A percentile compares a stretch with the other conserved stretches of the same genome.
These are phyloP conservation scores for Jasminum sambac DNA, from an alignment of 257 asterid genomes.

Conservation along the genomic window DNA sequence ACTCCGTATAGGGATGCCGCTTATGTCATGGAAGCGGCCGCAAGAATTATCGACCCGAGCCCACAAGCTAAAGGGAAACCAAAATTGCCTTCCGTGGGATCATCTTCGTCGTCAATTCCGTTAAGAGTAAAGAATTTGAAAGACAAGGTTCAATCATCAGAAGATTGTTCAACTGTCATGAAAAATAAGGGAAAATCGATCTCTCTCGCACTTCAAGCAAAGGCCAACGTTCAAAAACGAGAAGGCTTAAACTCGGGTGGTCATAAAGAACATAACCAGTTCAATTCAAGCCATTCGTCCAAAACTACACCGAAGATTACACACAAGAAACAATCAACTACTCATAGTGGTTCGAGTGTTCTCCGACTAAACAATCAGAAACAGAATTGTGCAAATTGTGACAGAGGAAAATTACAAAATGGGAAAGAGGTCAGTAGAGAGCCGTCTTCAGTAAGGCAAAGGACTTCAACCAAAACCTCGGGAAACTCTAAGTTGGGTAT, in stretches of 20 bases:
- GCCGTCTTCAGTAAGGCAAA: constrained; percentile 44
- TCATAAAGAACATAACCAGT: constrained; percentile 46
- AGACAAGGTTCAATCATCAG: constrained; percentile 58
- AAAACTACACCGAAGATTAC: constrained; percentile 41
- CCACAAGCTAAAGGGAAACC: constrained; percentile 42
- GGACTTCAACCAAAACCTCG: constrained; percentile 39
- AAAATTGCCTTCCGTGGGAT: constrained; percentile 39
- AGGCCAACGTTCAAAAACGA: constrained; percentile 83
- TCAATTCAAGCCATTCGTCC: constrained; percentile 40
- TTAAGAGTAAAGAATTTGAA: constrained; percentile 60
- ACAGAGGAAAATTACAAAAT: constrained; percentile 55
- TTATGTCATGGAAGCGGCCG: constrained; percentile 53
- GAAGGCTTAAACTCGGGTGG: constrained; percentile 44
- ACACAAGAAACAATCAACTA: constrained; percentile 40
- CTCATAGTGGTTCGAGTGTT: constrained; percentile 38
- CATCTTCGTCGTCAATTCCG: constrained; percentile 54
- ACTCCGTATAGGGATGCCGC: constrained; percentile 44
- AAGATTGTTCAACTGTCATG: constrained; percentile 35
- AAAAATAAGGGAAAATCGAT: constrained; percentile 63
- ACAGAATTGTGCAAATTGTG: constrained; percentile 63
- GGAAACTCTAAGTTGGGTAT: constrained; percentile 50
- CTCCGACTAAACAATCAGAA: constrained; percentile 86
- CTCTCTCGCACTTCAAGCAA: constrained; percentile 92
- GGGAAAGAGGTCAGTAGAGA: constrained; percentile 47
- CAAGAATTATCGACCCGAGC: constrained; percentile 63